Conservation (phyloP, 345 rosid genomes). For the Aquilaria sinensis region DNA sequence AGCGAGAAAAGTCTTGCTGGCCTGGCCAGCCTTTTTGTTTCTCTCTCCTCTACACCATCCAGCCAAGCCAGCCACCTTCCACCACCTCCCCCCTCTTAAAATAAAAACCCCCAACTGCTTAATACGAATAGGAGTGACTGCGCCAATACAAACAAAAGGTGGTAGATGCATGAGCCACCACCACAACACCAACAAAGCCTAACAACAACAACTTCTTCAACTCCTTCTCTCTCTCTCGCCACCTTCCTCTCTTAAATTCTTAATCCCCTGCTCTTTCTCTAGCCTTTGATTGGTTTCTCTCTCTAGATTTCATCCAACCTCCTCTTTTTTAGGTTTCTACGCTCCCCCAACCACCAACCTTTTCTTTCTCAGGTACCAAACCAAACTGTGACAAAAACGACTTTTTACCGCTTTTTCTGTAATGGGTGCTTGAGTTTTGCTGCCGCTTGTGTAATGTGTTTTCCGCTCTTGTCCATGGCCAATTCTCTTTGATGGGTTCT, state of each 20-base stretch:
- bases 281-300: neutral
- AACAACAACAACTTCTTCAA: neutral
- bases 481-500: conserved; percentile 26
- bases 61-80: conserved; percentile 6
- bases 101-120: neutral
- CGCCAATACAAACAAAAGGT: conserved; percentile 39
- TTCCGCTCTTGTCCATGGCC: conserved; percentile 13
- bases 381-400: conserved; percentile 10
- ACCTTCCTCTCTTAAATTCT: conserved; percentile 23
- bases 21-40: neutral
- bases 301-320: conserved; percentile 18
- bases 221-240: conserved; percentile 16
- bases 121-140: neutral
- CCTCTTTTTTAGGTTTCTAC: conserved; percentile 23
- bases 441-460: conserved; percentile 4
- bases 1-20: too few species aligned
- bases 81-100: conserved; percentile 15
- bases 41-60: conserved; percentile 1
- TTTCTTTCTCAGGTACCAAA: conserved; percentile 19
- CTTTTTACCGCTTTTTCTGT: conserved; percentile 8
- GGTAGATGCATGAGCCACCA: conserved; percentile 78
- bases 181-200: conserved; percentile 15
- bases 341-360: conserved; percentile 29
- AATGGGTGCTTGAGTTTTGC: conserved; percentile 22
- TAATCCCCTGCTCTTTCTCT: neutral